A percentile compares a stretch with the other conserved stretches of the same genome.
Evolutionary conservation across 805 yeast genomes (phyloP).

Genomic region (Vanderwaltozyma polyspora): DNA sequence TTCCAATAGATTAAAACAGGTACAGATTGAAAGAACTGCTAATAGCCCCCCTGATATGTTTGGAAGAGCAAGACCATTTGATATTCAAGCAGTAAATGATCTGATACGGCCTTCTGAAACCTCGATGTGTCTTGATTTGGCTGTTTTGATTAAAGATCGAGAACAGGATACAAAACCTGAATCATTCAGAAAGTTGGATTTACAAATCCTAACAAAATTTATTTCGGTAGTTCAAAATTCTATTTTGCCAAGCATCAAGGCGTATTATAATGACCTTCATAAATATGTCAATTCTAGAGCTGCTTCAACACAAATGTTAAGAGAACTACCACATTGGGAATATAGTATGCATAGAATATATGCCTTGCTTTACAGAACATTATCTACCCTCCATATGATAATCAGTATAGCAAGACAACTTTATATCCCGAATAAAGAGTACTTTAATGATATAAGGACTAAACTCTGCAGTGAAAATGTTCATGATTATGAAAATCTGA

Average conservation of each 20-base stretch:
- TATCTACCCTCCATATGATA: slow-evolving; percentile 10
- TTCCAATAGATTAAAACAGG: slow-evolving; percentile 22
- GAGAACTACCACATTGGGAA: slow-evolving; percentile 29
- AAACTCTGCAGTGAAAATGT: slow-evolving; percentile 16
- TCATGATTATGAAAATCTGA: slow-evolving; percentile 14
- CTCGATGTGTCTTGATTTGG: slow-evolving; percentile 18
- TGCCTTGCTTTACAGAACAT: slow-evolving; percentile 20
- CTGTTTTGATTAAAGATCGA: slow-evolving; percentile 25
- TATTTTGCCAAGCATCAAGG: slow-evolving; percentile 14
- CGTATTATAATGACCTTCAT: slow-evolving; percentile 19
- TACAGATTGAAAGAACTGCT: slow-evolving; percentile 21
- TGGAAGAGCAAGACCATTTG: slow-evolving; percentile 21
- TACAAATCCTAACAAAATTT: slow-evolving; percentile 22
- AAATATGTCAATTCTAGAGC: slow-evolving; percentile 13
- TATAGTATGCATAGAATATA: slow-evolving; percentile 38
- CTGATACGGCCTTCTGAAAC: slow-evolving; percentile 25
- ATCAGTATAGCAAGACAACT: slow-evolving; percentile 18
- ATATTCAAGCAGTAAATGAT: slow-evolving; percentile 23
- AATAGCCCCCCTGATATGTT: slow-evolving; percentile 23
- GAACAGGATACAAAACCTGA: slow-evolving; percentile 16
- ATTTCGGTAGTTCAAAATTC: slow-evolving; percentile 16
- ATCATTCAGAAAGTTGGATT: slow-evolving; percentile 20
- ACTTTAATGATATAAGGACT: slow-evolving; percentile 10
- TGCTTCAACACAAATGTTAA: slow-evolving; percentile 12
- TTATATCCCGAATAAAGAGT: slow-evolving; percentile 17